Conservation (phyloP, 305 asterid genomes). For the Fraxinus paxiana region DNA sequence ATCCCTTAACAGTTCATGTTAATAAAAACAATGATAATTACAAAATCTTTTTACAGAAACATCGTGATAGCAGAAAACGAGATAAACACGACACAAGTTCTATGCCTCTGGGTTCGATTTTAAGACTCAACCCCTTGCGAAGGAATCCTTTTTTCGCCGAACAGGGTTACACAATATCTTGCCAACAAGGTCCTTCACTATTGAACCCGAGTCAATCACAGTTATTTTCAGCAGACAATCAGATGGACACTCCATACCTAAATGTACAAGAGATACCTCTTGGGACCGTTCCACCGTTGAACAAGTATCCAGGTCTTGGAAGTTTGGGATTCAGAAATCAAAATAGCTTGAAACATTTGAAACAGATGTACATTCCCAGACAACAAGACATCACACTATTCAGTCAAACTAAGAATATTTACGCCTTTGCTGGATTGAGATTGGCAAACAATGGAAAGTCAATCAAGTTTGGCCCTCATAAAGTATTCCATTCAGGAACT, state of each 20-base stretch:
- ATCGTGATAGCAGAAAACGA: constrained; percentile 45
- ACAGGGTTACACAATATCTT: neutral
- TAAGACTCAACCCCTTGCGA: constrained; percentile 7
- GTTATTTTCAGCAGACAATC: neutral
- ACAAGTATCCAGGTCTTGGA: constrained; percentile 9
- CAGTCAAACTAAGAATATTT: constrained; percentile 22
- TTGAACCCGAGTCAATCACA: neutral
- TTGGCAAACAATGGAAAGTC: constrained; percentile 36
- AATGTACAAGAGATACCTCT: neutral
- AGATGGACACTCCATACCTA: neutral
- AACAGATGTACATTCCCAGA: constrained; percentile 14
- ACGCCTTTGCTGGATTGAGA: constrained; percentile 43
- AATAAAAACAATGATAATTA: neutral
- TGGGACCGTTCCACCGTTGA: constrained; percentile 5
- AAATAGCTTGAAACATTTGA: constrained; percentile 11
- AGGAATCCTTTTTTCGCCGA: neutral
- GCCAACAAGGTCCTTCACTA: neutral
- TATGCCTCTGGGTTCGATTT: constrained; percentile 14
- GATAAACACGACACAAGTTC: constrained; percentile 31
- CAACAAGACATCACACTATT: constrained; percentile 29
- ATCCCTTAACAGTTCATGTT: no score
- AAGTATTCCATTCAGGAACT: constrained; percentile 4
- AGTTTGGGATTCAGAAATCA: constrained; percentile 10
- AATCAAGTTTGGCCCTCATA: constrained; percentile 31
- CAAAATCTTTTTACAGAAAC: constrained; percentile 48